Evolutionary conservation across 208 protist genomes (phyloP).

Genomic region (Acanthamoeba lenticulata): DNA sequence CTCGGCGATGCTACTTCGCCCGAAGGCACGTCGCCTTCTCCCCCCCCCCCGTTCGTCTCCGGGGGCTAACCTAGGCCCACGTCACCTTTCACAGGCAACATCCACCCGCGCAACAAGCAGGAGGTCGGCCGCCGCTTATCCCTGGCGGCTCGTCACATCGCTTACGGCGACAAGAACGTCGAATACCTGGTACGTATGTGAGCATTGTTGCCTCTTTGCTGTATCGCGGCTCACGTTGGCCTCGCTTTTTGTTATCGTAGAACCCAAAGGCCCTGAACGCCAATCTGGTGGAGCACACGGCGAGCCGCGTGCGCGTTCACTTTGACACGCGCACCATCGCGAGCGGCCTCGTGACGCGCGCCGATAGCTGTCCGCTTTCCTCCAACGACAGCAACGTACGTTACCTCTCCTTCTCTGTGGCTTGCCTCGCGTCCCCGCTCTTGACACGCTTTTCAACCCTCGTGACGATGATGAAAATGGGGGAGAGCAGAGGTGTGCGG

Average conservation of each 20-base stretch:
- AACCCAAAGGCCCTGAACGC: background rate
- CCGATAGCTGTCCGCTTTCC: background rate
- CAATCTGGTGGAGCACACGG: background rate
- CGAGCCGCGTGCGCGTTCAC: background rate
- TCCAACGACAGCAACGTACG: background rate
- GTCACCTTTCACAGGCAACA: background rate
- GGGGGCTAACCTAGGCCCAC: background rate
- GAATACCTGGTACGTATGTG: constrained; percentile 5
- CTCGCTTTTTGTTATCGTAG: background rate
- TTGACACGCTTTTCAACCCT: too few species aligned
- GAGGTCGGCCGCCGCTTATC: constrained; percentile 34
- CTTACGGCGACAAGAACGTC: background rate
- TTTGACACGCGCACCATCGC: background rate
- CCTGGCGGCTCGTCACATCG: background rate
- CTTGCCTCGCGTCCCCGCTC: too few species aligned
- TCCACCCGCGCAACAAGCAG: constrained; percentile 68
- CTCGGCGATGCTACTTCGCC: constrained; percentile 28
- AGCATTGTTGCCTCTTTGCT: background rate
- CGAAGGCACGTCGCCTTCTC: background rate
- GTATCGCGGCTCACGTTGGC: background rate
- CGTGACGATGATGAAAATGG: too few species aligned
- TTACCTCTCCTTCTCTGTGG: background rate
- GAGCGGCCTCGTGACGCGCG: background rate
- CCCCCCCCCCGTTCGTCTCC: background rate
- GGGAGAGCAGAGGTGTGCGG: background rate